A percentile compares a stretch with the other conserved stretches of the same genome.
Conservation (phyloP, 208 protist species). For the Acanthamoeba triangularis region DNA sequence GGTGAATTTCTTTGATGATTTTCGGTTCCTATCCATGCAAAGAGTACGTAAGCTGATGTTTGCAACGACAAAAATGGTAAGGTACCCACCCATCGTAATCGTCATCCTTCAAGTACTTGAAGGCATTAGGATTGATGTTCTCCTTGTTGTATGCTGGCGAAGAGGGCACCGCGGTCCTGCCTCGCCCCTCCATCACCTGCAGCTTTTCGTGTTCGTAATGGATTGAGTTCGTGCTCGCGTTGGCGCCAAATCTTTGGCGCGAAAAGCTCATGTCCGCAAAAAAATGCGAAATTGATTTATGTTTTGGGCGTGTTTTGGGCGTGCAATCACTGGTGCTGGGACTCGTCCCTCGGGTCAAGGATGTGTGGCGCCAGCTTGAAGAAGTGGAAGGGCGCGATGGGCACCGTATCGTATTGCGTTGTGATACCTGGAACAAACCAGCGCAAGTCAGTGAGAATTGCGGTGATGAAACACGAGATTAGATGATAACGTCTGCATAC, state of each 20-base stretch:
- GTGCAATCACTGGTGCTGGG: background rate
- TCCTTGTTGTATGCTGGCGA: background rate
- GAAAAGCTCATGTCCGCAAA: too few relatives aligned
- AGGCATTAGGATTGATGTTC: background rate
- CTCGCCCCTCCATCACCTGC: background rate
- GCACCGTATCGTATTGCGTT: background rate
- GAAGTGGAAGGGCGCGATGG: slow-evolving; percentile 52
- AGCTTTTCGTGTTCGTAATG: too few relatives aligned
- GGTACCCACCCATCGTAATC: background rate
- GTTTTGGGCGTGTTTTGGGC: too few relatives aligned
- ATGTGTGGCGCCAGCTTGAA: slow-evolving; percentile 18
- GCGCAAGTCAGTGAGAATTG: too few relatives aligned
- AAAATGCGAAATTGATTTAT: too few relatives aligned
- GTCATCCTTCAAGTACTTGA: slow-evolving; percentile 10
- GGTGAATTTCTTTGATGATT: background rate
- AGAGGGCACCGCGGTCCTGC: background rate
- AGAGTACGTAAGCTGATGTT: background rate
- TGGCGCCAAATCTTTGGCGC: too few relatives aligned
- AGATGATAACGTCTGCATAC: background rate
- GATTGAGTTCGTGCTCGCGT: too few relatives aligned
- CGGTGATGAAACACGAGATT: background rate
- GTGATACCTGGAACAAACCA: background rate
- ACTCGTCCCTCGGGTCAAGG: background rate
- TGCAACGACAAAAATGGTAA: background rate
- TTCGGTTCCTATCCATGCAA: background rate